Conservation (phyloP, 371 early-diverging fungal species). For the Phascolomyces articulosus region DNA sequence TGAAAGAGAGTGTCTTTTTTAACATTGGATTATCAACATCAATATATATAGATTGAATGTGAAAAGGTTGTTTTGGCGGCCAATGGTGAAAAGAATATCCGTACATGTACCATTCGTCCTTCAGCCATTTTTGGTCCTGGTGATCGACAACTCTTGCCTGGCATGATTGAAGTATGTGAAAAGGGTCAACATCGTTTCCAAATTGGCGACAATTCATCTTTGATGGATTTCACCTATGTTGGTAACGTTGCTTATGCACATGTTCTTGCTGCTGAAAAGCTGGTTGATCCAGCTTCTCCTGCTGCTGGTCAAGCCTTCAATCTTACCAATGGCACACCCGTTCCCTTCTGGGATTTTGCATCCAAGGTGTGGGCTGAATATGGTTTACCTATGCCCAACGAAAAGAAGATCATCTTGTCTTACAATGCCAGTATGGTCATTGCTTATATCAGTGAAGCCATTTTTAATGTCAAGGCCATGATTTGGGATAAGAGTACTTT, state of each 20-base stretch:
- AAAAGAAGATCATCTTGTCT: constrained; percentile 51
- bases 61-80: constrained; percentile 84
- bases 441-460: constrained; percentile 53
- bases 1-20: neutral
- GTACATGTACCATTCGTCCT: constrained; percentile 84
- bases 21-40: neutral
- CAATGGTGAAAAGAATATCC: constrained; percentile 69
- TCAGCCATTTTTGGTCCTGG: constrained; percentile 95
- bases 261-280: constrained; percentile 82
- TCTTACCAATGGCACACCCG: constrained; percentile 91
- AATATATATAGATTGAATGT: constrained; percentile 60
- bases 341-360: constrained; percentile 92
- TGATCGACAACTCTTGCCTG: constrained; percentile 84
- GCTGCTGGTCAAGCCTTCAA: constrained; percentile 79
- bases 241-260: constrained; percentile 93
- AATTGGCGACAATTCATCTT: constrained; percentile 84
- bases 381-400: constrained; percentile 49
- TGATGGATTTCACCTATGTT: constrained; percentile 94
- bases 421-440: constrained; percentile 49
- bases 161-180: constrained; percentile 74
- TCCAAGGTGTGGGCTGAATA: constrained; percentile 66
- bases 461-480: constrained; percentile 49
- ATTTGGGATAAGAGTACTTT: constrained; percentile 49
- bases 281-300: constrained; percentile 47
- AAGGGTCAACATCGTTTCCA: constrained; percentile 77